Evolutionary conservation across 1,284 basidiomycete species (phyloP), one percentile per base, ranked within the genome.

Genomic region (Pseudozyma hubeiensis): DNA sequence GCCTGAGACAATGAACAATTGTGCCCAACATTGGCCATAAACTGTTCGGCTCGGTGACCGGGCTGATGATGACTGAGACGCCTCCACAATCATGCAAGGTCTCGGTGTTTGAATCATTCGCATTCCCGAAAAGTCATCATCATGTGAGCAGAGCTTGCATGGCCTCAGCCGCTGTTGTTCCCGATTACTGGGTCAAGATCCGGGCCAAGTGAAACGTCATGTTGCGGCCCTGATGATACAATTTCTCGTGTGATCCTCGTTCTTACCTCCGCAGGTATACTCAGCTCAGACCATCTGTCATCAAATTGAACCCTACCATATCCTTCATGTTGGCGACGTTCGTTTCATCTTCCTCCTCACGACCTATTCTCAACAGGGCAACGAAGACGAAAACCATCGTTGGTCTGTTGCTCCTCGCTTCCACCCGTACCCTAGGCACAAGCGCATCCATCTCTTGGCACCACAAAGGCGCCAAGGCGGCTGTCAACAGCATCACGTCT

Each of bases 1-100:
- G 80, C 71, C 81, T 58, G 43, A 30, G 24, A 24, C 24, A 24
- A 24, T 24, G 24, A 24, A 24, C 24, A n/a, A n/a, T n/a, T n/a
- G n/a, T n/a, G n/a, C n/a, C n/a, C n/a, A n/a, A n/a, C n/a, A n/a
- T n/a, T n/a, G n/a, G n/a, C n/a, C n/a, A n/a, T n/a, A n/a, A n/a
- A n/a, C n/a, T n/a, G n/a, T n/a, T n/a, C n/a, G n/a, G n/a, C n/a
- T n/a, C n/a, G n/a, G n/a, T n/a, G n/a, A n/a, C n/a, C n/a, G n/a
- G n/a, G n/a, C n/a, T n/a, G n/a, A 49, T 24, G 24, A 24, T 24
- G 24, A 24, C 24, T 24, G 24, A 24, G 24, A 24, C 24, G 24
- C 24, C 24, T 24, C 24, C 24, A 24, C 24, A 24, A 24, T 24
- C 24, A 24, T 24, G 24, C 24, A 24, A 24, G 24, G 24, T 24